These are phyloP conservation scores for Gastrolobium villosum DNA, from an alignment of 306 rosid species.

Conservation along the genomic window DNA sequence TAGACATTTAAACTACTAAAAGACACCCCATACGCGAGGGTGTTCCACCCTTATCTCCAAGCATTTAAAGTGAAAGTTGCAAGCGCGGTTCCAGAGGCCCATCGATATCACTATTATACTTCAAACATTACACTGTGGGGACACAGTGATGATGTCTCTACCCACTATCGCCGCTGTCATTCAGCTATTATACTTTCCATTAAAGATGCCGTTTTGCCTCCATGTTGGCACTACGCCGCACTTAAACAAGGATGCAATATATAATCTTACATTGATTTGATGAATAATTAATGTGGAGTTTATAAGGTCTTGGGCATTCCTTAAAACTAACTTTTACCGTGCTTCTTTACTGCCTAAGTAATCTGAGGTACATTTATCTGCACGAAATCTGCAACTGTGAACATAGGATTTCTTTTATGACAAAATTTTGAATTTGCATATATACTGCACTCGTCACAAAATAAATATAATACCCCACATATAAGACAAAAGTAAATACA, in stretches of 20 bases:
- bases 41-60: constrained; percentile 14
- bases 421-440: too few species aligned
- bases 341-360: too few species aligned
- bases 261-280: too few species aligned
- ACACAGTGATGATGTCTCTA: constrained; percentile 16
- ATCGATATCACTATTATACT: not conserved
- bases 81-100: not conserved
- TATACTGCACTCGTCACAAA: too few species aligned
- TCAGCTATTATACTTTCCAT: constrained; percentile 28
- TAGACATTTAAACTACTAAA: constrained; percentile 22
- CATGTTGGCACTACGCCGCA: constrained; percentile 7
- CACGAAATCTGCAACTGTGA: too few species aligned
- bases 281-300: too few species aligned
- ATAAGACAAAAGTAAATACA: too few species aligned
- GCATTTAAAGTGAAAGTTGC: constrained; percentile 47
- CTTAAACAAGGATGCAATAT: not conserved
- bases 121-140: constrained; percentile 30
- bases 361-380: too few species aligned
- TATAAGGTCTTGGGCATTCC: too few species aligned
- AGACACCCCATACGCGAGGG: not conserved
- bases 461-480: too few species aligned
- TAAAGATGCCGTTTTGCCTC: constrained; percentile 16
- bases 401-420: too few species aligned
- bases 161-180: constrained; percentile 21
- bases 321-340: too few species aligned